Evolutionary conservation across 257 asterid species (phyloP).

Genomic region (Rubia yunnanensis): DNA sequence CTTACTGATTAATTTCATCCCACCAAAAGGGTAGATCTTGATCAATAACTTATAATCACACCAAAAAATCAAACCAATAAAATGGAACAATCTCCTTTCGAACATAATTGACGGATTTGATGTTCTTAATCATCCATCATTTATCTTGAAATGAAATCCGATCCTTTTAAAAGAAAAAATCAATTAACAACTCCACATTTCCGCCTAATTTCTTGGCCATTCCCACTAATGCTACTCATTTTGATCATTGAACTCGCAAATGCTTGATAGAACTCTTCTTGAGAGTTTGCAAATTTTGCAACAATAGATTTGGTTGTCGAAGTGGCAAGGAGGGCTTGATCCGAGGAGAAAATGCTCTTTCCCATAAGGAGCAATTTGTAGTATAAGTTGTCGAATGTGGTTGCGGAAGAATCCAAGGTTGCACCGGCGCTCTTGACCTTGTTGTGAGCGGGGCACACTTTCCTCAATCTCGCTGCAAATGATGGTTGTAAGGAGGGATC

Average conservation of each 20-base stretch:
- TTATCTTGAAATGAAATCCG: too few species aligned
- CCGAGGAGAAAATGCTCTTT: slow-evolving; percentile 60
- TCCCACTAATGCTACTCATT: slow-evolving; percentile 65
- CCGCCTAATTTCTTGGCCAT: slow-evolving; percentile 54
- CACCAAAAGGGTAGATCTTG: background rate
- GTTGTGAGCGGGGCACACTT: slow-evolving; percentile 58
- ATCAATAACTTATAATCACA: background rate
- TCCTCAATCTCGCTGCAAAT: slow-evolving; percentile 46
- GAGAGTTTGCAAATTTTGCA: slow-evolving; percentile 43
- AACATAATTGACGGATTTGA: too few species aligned
- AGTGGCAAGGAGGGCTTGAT: slow-evolving; percentile 47
- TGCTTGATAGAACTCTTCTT: slow-evolving; percentile 40
- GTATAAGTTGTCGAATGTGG: slow-evolving; percentile 58
- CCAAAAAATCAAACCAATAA: background rate
- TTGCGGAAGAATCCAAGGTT: slow-evolving; percentile 51
- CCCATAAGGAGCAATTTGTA: slow-evolving; percentile 63
- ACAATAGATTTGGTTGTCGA: slow-evolving; percentile 48
- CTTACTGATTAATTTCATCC: background rate
- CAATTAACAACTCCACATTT: slow-evolving; percentile 44
- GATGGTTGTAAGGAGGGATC: slow-evolving; percentile 55
- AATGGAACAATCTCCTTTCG: background rate
- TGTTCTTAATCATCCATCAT: too few species aligned
- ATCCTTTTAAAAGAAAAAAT: background rate
- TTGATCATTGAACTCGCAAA: slow-evolving; percentile 72
- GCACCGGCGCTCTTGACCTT: slow-evolving; percentile 56